Evolutionary conservation across 2,329 filamentous ascomycete species (phyloP).

Genomic region (Mycosphaerella sp.): DNA sequence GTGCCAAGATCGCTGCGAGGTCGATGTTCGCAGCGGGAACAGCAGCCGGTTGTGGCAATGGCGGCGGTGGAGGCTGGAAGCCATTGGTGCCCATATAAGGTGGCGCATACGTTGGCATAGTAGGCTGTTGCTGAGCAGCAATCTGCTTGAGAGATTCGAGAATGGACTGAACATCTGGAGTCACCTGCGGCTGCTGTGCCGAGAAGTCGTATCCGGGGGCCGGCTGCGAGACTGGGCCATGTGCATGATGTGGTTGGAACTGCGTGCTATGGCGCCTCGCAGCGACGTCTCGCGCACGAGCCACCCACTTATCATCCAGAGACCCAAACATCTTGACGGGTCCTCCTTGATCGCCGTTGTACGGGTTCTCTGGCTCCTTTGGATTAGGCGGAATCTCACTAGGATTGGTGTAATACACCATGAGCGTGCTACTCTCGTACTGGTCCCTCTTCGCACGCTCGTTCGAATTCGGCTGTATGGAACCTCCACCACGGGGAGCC

Average conservation of each 20-base stretch:
- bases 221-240: background rate
- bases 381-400: constrained; percentile 44
- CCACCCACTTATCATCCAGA: constrained; percentile 28
- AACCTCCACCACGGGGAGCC: constrained; percentile 41
- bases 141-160: constrained; percentile 9
- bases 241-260: background rate
- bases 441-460: constrained; percentile 41
- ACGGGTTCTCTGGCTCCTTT: constrained; percentile 39
- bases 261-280: constrained; percentile 12
- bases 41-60: constrained; percentile 11
- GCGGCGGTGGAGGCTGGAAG: constrained; percentile 13
- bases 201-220: constrained; percentile 12
- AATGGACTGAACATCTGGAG: constrained; percentile 1
- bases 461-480: constrained; percentile 35
- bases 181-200: constrained; percentile 9
- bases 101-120: constrained; percentile 11
- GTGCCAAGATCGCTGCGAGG: constrained; percentile 29
- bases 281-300: constrained; percentile 17
- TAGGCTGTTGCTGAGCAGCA: constrained; percentile 19
- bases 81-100: constrained; percentile 19
- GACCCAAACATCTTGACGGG: constrained; percentile 36
- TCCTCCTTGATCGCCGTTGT: constrained; percentile 26
- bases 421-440: constrained; percentile 42
- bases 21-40: constrained; percentile 18
- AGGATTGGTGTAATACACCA: constrained; percentile 42